Evolutionary conservation across 164 flowering plant species (phyloP).

Genomic region (Vitis labrusca): DNA sequence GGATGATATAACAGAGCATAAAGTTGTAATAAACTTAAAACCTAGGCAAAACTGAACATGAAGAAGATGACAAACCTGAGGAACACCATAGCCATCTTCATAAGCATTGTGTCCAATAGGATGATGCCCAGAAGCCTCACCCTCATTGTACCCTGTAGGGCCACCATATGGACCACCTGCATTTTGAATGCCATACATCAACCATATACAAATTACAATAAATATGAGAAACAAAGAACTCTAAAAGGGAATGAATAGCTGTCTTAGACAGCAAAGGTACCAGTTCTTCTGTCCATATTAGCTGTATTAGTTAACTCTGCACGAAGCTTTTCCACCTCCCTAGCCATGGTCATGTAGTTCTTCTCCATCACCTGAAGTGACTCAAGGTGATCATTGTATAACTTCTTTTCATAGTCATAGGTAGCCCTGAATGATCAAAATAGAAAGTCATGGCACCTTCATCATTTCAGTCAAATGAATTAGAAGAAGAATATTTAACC

Average conservation of each 20-base stretch:
- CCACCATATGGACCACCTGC: slow-evolving; percentile 61
- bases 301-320: slow-evolving; percentile 66
- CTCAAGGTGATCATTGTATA: slow-evolving; percentile 80
- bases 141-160: slow-evolving; percentile 51
- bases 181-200: slow-evolving; percentile 9
- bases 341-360: slow-evolving; percentile 77
- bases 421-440: slow-evolving; percentile 58
- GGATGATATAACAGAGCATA: no score
- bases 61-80: slow-evolving; percentile 53
- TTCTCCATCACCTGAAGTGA: slow-evolving; percentile 94
- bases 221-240: slow-evolving; percentile 5
- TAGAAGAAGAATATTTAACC: neutral
- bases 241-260: neutral
- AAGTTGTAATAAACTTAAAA: no score
- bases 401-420: slow-evolving; percentile 84
- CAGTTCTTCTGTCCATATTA: slow-evolving; percentile 59
- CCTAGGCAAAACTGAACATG: neutral
- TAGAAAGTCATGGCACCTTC: neutral
- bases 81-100: slow-evolving; percentile 58
- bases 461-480: neutral
- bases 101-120: slow-evolving; percentile 49
- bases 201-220: neutral
- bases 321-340: slow-evolving; percentile 93
- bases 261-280: slow-evolving; percentile 19
- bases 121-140: slow-evolving; percentile 44